Evolutionary conservation across 2,329 filamentous ascomycete genomes (phyloP).

Genomic region (Fonsecaea pugnacius): DNA sequence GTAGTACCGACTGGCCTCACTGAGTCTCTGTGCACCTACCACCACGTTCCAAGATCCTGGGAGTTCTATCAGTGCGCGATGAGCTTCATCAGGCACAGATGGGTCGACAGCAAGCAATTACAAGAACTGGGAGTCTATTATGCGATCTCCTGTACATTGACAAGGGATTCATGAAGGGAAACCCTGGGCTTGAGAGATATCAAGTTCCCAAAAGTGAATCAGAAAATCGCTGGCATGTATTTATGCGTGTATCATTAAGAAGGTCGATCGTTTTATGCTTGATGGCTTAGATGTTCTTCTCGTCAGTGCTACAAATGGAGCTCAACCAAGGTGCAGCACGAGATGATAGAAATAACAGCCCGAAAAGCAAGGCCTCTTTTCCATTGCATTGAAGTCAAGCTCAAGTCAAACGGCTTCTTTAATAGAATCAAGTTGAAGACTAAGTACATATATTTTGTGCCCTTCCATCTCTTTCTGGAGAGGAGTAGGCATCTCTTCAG

Average conservation of each 20-base stretch:
- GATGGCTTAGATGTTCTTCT: too few species aligned
- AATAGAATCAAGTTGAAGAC: slow-evolving; percentile 16
- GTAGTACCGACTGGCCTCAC: not conserved
- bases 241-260: not conserved
- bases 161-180: not conserved
- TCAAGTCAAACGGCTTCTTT: slow-evolving; percentile 1
- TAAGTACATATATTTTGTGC: slow-evolving; percentile 11
- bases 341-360: not conserved
- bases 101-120: not conserved
- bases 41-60: not conserved
- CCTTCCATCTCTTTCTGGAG: slow-evolving; percentile 10
- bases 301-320: too few species aligned
- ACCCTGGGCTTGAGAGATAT: not conserved
- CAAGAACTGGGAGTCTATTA: not conserved
- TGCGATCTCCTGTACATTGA: not conserved
- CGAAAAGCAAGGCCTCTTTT: not conserved
- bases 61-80: not conserved
- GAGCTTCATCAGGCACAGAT: not conserved
- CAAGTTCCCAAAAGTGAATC: not conserved
- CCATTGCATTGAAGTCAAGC: not conserved
- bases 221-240: not conserved
- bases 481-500: slow-evolving; percentile 8
- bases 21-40: not conserved
- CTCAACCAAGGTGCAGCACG: too few species aligned
- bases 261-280: not conserved